Conservation (phyloP, 2,329 filamentous ascomycete genomes). For the Basipetospora chlamydospora region DNA sequence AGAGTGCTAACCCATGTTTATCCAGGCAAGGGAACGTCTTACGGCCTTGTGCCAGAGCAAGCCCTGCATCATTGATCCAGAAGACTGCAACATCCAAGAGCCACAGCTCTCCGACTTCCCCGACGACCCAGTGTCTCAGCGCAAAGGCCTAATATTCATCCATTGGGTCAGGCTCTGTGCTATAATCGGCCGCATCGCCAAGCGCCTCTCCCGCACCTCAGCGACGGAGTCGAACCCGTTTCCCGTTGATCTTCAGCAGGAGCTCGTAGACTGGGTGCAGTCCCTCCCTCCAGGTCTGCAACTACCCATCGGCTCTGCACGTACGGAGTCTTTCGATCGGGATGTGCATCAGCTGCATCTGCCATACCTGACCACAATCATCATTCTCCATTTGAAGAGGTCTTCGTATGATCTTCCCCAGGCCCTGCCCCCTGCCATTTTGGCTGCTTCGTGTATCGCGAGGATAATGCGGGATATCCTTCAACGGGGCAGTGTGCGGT, state of each 20-base stretch:
- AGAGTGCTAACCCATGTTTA: not conserved
- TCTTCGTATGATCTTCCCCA: constrained; percentile 21
- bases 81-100: constrained; percentile 24
- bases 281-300: constrained; percentile 18
- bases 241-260: constrained; percentile 15
- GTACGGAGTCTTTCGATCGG: constrained; percentile 20
- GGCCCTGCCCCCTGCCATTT: constrained; percentile 19
- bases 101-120: constrained; percentile 24
- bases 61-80: constrained; percentile 25
- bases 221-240: constrained; percentile 7
- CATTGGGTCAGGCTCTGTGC: constrained; percentile 25
- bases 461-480: constrained; percentile 23
- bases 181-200: constrained; percentile 24
- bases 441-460: constrained; percentile 23
- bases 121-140: constrained; percentile 14
- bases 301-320: constrained; percentile 16
- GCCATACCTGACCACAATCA: constrained; percentile 25
- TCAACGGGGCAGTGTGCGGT: constrained; percentile 21
- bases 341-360: constrained; percentile 26
- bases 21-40: constrained; percentile 19
- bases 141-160: constrained; percentile 24
- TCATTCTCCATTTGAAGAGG: constrained; percentile 22
- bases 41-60: constrained; percentile 28
- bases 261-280: constrained; percentile 21
- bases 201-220: constrained; percentile 17